phyloP scores from a whole-genome alignment of 208 protist species.

The Leishmania mexicana region DNA sequence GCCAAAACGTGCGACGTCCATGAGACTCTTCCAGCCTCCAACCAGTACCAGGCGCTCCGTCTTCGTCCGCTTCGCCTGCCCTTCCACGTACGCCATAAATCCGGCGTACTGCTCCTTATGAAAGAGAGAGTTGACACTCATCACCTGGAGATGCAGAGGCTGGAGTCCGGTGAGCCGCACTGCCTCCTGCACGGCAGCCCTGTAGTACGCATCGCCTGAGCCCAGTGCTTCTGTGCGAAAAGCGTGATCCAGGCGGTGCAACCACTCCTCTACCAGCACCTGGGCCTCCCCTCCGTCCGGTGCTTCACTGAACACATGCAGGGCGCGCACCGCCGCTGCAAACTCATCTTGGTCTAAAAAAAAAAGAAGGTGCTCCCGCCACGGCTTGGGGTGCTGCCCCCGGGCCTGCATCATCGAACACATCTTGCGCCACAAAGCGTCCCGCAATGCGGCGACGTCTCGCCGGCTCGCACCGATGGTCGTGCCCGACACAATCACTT shows the following conservation, averaged over 20 bases:
- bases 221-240: constrained; percentile 47
- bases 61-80: constrained; percentile 32
- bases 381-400: constrained; percentile 6
- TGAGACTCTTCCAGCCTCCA: constrained; percentile 45
- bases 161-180: constrained; percentile 44
- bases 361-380: constrained; percentile 48
- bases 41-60: constrained; percentile 66
- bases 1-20: constrained; percentile 41
- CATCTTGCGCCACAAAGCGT: constrained; percentile 32
- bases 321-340: constrained; percentile 15
- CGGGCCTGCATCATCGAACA: constrained; percentile 29
- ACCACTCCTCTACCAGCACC: constrained; percentile 54
- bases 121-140: constrained; percentile 40
- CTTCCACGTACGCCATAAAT: constrained; percentile 42
- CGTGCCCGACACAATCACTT: constrained; percentile 8
- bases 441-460: neutral
- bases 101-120: constrained; percentile 63
- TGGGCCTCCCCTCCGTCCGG: constrained; percentile 40
- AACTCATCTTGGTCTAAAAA: constrained; percentile 50
- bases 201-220: constrained; percentile 49
- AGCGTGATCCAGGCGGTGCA: constrained; percentile 37
- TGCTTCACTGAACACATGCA: constrained; percentile 31
- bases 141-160: constrained; percentile 58
- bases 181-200: constrained; percentile 51
- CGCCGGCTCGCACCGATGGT: neutral